Evolutionary conservation across 495 filamentous ascomycete genomes (phyloP).

Genomic region (Endocarpon pusillum): DNA sequence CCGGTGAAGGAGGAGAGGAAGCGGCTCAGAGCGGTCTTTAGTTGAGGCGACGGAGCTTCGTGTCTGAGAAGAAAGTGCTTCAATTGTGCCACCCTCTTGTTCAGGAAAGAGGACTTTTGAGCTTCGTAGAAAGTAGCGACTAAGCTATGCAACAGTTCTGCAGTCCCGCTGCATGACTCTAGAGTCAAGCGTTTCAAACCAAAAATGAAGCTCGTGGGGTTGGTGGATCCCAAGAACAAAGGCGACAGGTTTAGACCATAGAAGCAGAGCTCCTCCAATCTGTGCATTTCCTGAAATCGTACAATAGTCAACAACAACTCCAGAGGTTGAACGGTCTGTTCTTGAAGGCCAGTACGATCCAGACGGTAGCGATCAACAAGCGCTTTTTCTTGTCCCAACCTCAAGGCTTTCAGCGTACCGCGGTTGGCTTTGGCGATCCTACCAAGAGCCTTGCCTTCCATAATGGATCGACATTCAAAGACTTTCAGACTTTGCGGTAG

Average conservation of each 20-base stretch:
- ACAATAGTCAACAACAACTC: not conserved
- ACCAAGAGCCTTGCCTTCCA: not conserved
- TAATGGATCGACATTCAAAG: not conserved
- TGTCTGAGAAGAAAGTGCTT: not conserved
- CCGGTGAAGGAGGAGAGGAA: conserved; percentile 1
- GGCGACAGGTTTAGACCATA: not conserved
- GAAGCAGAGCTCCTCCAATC: not conserved
- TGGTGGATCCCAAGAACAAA: not conserved
- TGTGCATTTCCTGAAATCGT: not conserved
- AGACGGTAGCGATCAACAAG: not conserved
- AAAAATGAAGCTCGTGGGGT: not conserved
- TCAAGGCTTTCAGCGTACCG: not conserved
- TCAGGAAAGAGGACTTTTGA: not conserved
- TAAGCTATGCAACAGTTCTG: not conserved
- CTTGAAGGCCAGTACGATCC: not conserved
- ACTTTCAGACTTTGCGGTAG: not conserved
- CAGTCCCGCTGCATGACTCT: conserved; percentile 1
- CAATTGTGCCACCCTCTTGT: no score
- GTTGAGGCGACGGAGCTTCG: not conserved
- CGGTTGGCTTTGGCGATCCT: not conserved
- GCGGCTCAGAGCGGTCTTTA: not conserved
- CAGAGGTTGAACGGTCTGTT: not conserved
- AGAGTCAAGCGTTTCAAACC: not conserved
- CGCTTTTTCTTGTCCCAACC: not conserved
- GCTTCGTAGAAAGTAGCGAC: not conserved